Conservation (phyloP, 2,329 filamentous ascomycete species). For the Pleoardoris graminearum region DNA sequence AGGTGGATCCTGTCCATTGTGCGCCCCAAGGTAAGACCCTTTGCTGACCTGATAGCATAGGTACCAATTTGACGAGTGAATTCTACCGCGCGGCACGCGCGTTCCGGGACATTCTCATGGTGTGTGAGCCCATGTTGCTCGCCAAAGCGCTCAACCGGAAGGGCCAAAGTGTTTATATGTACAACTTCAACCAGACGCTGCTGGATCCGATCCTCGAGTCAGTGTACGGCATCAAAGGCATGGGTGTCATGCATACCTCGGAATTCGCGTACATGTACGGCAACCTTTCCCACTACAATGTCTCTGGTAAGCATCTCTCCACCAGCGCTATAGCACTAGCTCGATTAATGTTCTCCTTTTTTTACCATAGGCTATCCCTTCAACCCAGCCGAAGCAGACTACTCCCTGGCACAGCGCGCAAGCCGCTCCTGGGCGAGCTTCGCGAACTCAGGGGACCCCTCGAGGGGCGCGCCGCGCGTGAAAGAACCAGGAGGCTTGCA, state of each 20-base stretch:
- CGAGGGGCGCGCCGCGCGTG: conserved; percentile 18
- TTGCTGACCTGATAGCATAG: background rate
- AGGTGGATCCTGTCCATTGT: too few relatives aligned
- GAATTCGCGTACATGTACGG: conserved; percentile 59
- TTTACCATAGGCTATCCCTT: conserved; percentile 26
- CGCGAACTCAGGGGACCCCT: conserved; percentile 42
- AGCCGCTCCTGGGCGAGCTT: conserved; percentile 56
- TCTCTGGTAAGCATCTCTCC: conserved; percentile 26
- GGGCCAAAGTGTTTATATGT: conserved; percentile 53
- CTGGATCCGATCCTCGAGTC: conserved; percentile 50
- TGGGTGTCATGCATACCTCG: conserved; percentile 56
- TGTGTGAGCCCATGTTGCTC: conserved; percentile 53
- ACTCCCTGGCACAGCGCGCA: conserved; percentile 45
- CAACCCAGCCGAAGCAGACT: conserved; percentile 46
- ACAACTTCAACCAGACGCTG: conserved; percentile 60
- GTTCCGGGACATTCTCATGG: conserved; percentile 58
- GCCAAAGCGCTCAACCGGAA: conserved; percentile 46
- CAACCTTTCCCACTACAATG: conserved; percentile 48
- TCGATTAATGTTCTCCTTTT: too few relatives aligned
- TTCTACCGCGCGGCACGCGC: conserved; percentile 56
- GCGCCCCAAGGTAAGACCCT: too few relatives aligned
- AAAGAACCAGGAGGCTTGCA: conserved; percentile 37
- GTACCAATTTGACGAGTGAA: conserved; percentile 50
- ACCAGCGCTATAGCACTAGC: too few relatives aligned
- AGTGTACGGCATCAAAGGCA: conserved; percentile 38